Evolutionary conservation across 768 basidiomycete species (phyloP).

Genomic region (Lyophyllum semitale): DNA sequence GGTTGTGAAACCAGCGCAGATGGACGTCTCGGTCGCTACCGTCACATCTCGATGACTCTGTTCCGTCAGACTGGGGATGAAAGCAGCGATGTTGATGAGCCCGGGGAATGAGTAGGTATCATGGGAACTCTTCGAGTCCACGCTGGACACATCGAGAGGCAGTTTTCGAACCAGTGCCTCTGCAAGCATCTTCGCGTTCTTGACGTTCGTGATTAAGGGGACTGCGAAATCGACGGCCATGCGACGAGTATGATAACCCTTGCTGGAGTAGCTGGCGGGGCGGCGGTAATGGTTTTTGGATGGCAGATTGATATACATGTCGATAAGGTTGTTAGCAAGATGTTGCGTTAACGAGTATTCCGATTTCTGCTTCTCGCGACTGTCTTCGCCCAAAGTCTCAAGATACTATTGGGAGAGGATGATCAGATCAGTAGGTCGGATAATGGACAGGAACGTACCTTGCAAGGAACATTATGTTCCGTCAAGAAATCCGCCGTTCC

Average conservation of each 20-base stretch:
- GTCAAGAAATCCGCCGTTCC: conserved; percentile 98
- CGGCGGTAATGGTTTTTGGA: conserved; percentile 97
- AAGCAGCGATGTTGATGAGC: conserved; percentile 85
- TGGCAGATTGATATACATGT: conserved; percentile 99
- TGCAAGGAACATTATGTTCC: conserved; percentile 96
- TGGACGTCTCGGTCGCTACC: conserved; percentile 74
- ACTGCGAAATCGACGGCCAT: conserved; percentile 99
- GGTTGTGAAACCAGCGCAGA: conserved; percentile 90
- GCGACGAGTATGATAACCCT: conserved; percentile 94
- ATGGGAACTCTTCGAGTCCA: conserved; percentile 95
- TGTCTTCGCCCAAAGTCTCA: conserved; percentile 80
- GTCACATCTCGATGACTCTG: conserved; percentile 59
- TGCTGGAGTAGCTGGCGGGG: conserved; percentile 95
- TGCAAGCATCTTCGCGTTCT: conserved; percentile 94
- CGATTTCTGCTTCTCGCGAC: conserved; percentile 81
- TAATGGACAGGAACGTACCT: conserved; percentile 46
- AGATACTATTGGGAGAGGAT: conserved; percentile 60
- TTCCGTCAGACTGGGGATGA: conserved; percentile 71
- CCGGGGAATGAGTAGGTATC: conserved; percentile 90
- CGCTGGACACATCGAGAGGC: conserved; percentile 85
- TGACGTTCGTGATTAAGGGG: conserved; percentile 97
- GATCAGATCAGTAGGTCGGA: background rate
- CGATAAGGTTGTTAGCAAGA: conserved; percentile 94
- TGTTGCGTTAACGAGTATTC: conserved; percentile 98
- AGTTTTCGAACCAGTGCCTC: conserved; percentile 90